A percentile compares a stretch with the other conserved stretches of the same genome.
Conservation (phyloP, 108 stramenopile genomes). For the Cyclostephanos tholiformis region DNA sequence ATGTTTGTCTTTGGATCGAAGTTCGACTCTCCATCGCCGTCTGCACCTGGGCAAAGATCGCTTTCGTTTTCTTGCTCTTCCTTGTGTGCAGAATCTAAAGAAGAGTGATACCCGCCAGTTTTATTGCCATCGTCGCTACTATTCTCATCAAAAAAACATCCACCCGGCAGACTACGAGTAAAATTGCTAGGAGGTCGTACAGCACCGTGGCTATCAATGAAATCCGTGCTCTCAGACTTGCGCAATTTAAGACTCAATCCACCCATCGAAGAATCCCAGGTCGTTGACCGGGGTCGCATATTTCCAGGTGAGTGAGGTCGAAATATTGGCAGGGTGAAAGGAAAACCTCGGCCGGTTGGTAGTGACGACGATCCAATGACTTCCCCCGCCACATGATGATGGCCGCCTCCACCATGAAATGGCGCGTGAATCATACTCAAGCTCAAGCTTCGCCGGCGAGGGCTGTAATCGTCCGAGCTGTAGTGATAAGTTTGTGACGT, state of each 20-base stretch:
- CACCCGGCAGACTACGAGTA: background rate
- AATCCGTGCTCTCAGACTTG: background rate
- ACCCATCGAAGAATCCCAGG: background rate
- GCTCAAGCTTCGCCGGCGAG: too few species aligned
- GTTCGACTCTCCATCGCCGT: background rate
- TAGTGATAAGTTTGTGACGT: background rate
- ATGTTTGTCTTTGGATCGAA: background rate
- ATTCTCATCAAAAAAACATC: background rate
- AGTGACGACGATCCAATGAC: conserved; percentile 4
- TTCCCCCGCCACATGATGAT: conserved; percentile 13
- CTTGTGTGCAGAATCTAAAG: background rate
- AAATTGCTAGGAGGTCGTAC: too few species aligned
- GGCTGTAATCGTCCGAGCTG: background rate
- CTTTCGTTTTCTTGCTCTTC: background rate
- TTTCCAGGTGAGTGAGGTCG: background rate
- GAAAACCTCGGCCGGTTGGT: background rate
- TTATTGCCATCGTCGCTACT: background rate
- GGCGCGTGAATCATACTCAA: too few species aligned
- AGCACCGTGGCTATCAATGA: background rate
- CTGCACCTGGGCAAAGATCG: background rate
- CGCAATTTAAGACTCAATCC: background rate
- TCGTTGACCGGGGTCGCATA: too few species aligned
- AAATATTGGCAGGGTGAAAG: background rate
- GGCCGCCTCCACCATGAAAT: background rate
- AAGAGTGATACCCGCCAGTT: background rate